Evolutionary conservation across 1,139 yeast genomes (phyloP).

Genomic region (Zygosaccharomyces pseudobailii): DNA sequence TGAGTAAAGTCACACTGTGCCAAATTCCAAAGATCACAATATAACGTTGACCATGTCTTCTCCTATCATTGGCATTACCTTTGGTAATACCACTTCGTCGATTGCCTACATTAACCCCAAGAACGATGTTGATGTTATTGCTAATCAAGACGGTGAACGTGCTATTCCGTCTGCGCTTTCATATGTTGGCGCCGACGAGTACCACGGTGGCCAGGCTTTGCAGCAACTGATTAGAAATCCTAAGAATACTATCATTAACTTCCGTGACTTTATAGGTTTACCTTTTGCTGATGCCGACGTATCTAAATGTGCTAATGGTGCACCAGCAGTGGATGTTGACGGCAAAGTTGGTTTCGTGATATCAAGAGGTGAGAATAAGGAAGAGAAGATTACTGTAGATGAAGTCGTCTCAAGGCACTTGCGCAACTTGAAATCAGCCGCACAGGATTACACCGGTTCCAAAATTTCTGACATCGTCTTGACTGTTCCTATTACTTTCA

Average conservation of each 20-base stretch:
- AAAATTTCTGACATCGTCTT: slow-evolving; percentile 77
- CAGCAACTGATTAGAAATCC: slow-evolving; percentile 92
- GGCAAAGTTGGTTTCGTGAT: slow-evolving; percentile 71
- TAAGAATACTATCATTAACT: slow-evolving; percentile 77
- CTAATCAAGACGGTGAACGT: slow-evolving; percentile 99
- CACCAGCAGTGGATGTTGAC: slow-evolving; percentile 67
- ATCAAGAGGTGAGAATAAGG: slow-evolving; percentile 40
- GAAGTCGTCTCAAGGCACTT: slow-evolving; percentile 84
- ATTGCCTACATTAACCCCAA: slow-evolving; percentile 76
- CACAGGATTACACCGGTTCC: slow-evolving; percentile 87
- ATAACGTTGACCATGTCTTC: slow-evolving; percentile 39
- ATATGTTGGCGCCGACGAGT: slow-evolving; percentile 93
- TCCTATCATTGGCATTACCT: slow-evolving; percentile 83
- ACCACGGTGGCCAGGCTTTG: slow-evolving; percentile 94
- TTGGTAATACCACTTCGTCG: slow-evolving; percentile 94
- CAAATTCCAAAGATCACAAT: neutral
- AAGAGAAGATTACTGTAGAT: slow-evolving; percentile 55
- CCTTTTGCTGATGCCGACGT: slow-evolving; percentile 61
- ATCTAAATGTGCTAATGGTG: slow-evolving; percentile 31
- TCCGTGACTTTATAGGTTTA: slow-evolving; percentile 88
- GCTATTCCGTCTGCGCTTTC: slow-evolving; percentile 90
- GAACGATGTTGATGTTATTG: slow-evolving; percentile 93
- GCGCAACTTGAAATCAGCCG: slow-evolving; percentile 76
- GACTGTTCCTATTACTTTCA: slow-evolving; percentile 87
- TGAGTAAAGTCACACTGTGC: neutral